Evolutionary conservation across 208 protist species (phyloP), one percentile per base, ranked within the genome.

Genomic region (Acanthamoeba polyphaga): DNA sequence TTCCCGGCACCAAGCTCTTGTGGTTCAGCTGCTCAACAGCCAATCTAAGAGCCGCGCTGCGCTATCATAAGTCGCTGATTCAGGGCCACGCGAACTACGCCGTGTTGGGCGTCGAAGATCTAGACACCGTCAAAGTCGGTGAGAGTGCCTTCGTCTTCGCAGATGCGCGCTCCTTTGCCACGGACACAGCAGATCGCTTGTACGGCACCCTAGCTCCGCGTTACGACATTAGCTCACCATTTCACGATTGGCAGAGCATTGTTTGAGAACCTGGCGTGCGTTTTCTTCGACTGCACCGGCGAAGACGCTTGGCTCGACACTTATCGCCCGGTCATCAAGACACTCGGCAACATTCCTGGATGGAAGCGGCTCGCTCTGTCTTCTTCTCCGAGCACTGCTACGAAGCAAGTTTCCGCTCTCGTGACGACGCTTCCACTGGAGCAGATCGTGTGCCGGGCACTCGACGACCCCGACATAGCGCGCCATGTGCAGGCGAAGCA

Each of bases 1-100:
- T 89, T 66, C n/a, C 46, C 15, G 80, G 80, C n/a, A 89, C 53
- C 27, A 89, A 89, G 53, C 29, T 89, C 4, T 53, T 89, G 49
- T 89, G 80, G 80, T 51, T 89, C 0, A 66, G 34, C 17, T 89
- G 80, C 80, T 89, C 80, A 46, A 17, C 46, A 3, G n/a, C n/a
- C 53, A 38, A 46, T 27, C 32, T 89, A 12, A 12, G 7, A 27
- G 34, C 46, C 29, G 49, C 80, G 7, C 29, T 66, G 3, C 80
- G 46, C n/a, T 89, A 89, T 43, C 53, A 66, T 17, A 89, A 46
- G 29, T 89, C 80, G 24, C n/a, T 89, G 12, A 66, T 89, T 7
- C 80, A 64, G 12, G 38, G n/a, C 0, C 80, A 66, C 13, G 15
- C 17, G 6, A n/a, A 17, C 51, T 89, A 46, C 80, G 15, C 1